Percentiles rank a stretch among this genome's conserved stretches.
phyloP scores from a whole-genome alignment of 2,329 filamentous ascomycete genomes.

The Fusarium sp. region DNA sequence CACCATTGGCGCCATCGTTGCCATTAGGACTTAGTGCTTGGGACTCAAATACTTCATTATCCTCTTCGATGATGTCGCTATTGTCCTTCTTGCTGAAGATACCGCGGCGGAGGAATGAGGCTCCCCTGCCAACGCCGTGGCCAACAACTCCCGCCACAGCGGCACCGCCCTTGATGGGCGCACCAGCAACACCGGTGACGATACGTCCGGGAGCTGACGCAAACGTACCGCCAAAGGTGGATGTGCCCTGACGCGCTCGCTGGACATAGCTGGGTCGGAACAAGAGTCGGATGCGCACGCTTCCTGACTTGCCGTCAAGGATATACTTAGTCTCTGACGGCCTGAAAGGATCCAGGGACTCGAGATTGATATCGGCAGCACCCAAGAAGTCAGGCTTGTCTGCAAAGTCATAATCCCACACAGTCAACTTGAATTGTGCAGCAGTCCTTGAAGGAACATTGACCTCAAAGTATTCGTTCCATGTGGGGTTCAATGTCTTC shows the following conservation, averaged over 20 bases:
- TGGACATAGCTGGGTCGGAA: constrained; percentile 95
- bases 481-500: constrained; percentile 93
- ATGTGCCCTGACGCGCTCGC: constrained; percentile 86
- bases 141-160: constrained; percentile 78
- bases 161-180: constrained; percentile 91
- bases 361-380: constrained; percentile 77
- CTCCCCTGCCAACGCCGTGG: constrained; percentile 86
- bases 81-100: constrained; percentile 79
- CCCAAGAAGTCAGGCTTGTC: constrained; percentile 95
- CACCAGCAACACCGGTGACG: constrained; percentile 81
- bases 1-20: constrained; percentile 51
- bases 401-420: constrained; percentile 97
- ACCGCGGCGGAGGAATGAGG: constrained; percentile 88
- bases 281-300: constrained; percentile 82
- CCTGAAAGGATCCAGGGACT: constrained; percentile 85
- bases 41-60: constrained; percentile 55
- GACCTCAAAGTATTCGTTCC: constrained; percentile 97
- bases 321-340: constrained; percentile 78
- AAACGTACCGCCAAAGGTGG: constrained; percentile 93
- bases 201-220: constrained; percentile 86
- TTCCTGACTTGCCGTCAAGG: constrained; percentile 90
- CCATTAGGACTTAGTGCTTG: constrained; percentile 52
- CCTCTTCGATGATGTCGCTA: constrained; percentile 64
- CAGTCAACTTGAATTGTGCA: constrained; percentile 82
- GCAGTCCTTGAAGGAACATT: constrained; percentile 84